phyloP scores from a whole-genome alignment of 345 rosid species.

The Reutealis trisperma region DNA sequence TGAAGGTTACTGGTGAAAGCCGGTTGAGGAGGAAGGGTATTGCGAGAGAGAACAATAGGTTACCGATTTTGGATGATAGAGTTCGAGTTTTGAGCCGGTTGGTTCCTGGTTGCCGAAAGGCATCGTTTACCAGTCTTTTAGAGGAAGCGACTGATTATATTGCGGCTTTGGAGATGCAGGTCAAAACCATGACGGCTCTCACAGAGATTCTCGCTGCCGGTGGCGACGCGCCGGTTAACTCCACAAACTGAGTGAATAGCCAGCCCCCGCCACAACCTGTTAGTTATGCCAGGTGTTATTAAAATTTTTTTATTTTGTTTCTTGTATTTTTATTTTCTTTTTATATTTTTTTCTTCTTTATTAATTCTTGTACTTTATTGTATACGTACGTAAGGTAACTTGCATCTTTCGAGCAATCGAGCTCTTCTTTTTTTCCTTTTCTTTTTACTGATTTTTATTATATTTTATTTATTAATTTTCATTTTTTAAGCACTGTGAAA shows the following conservation, averaged over 20 bases:
- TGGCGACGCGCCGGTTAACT: neutral
- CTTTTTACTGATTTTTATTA: neutral
- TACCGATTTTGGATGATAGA: slow-evolving; percentile 58
- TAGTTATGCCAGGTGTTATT: slow-evolving; percentile 31
- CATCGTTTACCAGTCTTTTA: slow-evolving; percentile 52
- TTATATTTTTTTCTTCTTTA: neutral
- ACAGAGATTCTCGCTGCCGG: slow-evolving; percentile 42
- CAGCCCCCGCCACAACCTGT: neutral
- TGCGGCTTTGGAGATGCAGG: slow-evolving; percentile 95
- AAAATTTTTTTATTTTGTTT: slow-evolving; percentile 12
- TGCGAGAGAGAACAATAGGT: slow-evolving; percentile 24
- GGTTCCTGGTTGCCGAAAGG: slow-evolving; percentile 88
- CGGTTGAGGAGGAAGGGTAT: slow-evolving; percentile 27
- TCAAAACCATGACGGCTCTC: slow-evolving; percentile 74
- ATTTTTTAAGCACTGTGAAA: neutral
- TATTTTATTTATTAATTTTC: neutral
- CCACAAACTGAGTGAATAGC: neutral
- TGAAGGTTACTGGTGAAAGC: slow-evolving; percentile 28
- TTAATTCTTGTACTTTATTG: slow-evolving; percentile 42
- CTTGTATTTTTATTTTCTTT: slow-evolving; percentile 2
- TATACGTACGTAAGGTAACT: slow-evolving; percentile 27
- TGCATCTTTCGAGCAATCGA: neutral
- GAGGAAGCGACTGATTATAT: slow-evolving; percentile 85
- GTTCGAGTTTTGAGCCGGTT: slow-evolving; percentile 56
- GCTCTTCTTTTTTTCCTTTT: neutral